Conservation (phyloP, 176 grass and related monocot genomes). For the maize (Zea mays) region DNA sequence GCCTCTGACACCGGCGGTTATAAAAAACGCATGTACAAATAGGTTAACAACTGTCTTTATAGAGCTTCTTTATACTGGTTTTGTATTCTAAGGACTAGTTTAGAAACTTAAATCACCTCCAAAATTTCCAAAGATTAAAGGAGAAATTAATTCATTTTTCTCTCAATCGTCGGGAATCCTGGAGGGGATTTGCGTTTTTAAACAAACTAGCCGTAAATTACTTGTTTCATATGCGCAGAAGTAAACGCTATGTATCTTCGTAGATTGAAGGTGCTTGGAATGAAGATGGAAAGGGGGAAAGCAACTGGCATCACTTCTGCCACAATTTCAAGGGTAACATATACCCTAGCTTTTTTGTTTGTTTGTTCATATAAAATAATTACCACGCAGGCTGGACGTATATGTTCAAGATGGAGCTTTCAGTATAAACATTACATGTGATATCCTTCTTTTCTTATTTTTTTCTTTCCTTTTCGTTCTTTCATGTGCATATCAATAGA, state of each 20-base stretch:
- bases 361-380: not conserved
- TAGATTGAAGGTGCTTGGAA: constrained; percentile 25
- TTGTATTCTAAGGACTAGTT: too few relatives aligned
- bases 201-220: too few relatives aligned
- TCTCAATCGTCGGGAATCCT: too few relatives aligned
- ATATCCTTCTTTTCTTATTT: not conserved
- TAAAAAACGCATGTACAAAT: too few relatives aligned
- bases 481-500: not conserved
- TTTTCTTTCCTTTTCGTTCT: not conserved
- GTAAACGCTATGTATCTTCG: not conserved
- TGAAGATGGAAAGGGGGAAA: constrained; percentile 12
- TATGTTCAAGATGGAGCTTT: not conserved
- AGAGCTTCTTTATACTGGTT: too few relatives aligned
- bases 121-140: too few relatives aligned
- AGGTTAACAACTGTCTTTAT: too few relatives aligned
- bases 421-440: not conserved
- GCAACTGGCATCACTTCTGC: constrained; percentile 28
- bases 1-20: too few relatives aligned
- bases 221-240: not conserved
- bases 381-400: too few relatives aligned
- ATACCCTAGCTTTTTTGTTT: not conserved
- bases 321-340: not conserved
- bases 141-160: too few relatives aligned
- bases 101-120: too few relatives aligned
- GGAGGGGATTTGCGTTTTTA: too few relatives aligned